A percentile compares a stretch with the other conserved stretches of the same genome.
Conservation (phyloP, 164 flowering plant species). For the Santalum album region DNA sequence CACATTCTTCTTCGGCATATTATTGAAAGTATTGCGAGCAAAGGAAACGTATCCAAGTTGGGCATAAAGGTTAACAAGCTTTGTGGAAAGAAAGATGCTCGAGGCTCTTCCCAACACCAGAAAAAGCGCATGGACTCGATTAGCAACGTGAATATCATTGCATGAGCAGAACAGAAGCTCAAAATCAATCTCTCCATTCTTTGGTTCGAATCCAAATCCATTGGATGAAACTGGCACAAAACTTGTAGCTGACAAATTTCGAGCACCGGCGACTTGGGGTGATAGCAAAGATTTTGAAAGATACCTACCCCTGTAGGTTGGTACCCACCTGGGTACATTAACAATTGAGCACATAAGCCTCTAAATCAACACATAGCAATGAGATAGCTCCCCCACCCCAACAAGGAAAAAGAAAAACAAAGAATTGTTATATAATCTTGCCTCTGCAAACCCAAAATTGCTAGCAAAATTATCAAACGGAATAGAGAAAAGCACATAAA, state of each 20-base stretch:
- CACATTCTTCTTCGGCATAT: slow-evolving; percentile 34
- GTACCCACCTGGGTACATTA: slow-evolving; percentile 17
- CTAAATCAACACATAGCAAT: too few species aligned
- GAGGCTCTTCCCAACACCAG: slow-evolving; percentile 41
- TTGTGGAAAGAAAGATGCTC: slow-evolving; percentile 34
- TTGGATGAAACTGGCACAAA: slow-evolving; percentile 4
- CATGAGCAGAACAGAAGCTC: slow-evolving; percentile 36
- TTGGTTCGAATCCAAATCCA: slow-evolving; percentile 13
- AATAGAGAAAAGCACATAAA: too few species aligned
- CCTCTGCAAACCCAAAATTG: too few species aligned
- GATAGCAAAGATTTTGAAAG: slow-evolving; percentile 9
- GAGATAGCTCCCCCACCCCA: too few species aligned
- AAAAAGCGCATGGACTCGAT: slow-evolving; percentile 48
- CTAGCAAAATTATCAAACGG: too few species aligned
- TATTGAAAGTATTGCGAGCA: slow-evolving; percentile 36
- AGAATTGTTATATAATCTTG: too few species aligned
- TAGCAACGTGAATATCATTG: slow-evolving; percentile 28
- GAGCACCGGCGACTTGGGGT: neutral
- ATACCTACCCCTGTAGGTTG: slow-evolving; percentile 17
- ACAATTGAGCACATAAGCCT: too few species aligned
- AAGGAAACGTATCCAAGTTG: slow-evolving; percentile 32
- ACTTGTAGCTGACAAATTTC: slow-evolving; percentile 11
- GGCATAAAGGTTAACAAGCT: slow-evolving; percentile 53
- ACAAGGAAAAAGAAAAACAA: too few species aligned
- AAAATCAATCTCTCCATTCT: slow-evolving; percentile 27